Conservation (phyloP, 2,329 filamentous ascomycete species). For the Trichoderma oligosporum region DNA sequence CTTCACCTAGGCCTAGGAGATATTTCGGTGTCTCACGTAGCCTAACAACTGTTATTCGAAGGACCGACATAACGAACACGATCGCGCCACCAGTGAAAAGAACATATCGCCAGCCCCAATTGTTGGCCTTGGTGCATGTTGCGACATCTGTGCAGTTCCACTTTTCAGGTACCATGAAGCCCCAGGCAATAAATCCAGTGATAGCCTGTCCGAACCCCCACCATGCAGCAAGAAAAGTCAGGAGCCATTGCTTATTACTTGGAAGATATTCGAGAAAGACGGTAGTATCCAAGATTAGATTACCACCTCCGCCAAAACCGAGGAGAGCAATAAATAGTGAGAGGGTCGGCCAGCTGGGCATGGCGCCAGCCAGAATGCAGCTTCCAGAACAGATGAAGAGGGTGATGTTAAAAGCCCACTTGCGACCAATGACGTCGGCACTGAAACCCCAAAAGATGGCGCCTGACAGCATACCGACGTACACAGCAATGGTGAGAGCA, state of each 20-base stretch:
- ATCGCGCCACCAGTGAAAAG: constrained; percentile 45
- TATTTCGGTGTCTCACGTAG: constrained; percentile 50
- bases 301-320: constrained; percentile 57
- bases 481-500: constrained; percentile 60
- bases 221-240: constrained; percentile 45
- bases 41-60: constrained; percentile 44
- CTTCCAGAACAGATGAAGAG: constrained; percentile 58
- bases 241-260: constrained; percentile 44
- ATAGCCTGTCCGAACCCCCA: constrained; percentile 52
- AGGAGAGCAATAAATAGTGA: constrained; percentile 60
- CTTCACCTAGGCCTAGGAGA: constrained; percentile 43
- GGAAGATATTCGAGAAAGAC: constrained; percentile 52
- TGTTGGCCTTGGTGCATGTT: constrained; percentile 45
- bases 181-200: constrained; percentile 44
- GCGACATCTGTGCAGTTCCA: constrained; percentile 39
- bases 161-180: constrained; percentile 46
- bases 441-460: constrained; percentile 66
- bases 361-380: constrained; percentile 60
- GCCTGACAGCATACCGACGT: constrained; percentile 52
- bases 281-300: constrained; percentile 49
- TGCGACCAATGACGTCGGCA: constrained; percentile 65
- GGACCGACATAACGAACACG: constrained; percentile 42
- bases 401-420: constrained; percentile 65
- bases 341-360: constrained; percentile 63
- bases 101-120: constrained; percentile 49